phyloP scores from a whole-genome alignment of 129 eudicot genomes.

The Gnaphalium uliginosum region DNA sequence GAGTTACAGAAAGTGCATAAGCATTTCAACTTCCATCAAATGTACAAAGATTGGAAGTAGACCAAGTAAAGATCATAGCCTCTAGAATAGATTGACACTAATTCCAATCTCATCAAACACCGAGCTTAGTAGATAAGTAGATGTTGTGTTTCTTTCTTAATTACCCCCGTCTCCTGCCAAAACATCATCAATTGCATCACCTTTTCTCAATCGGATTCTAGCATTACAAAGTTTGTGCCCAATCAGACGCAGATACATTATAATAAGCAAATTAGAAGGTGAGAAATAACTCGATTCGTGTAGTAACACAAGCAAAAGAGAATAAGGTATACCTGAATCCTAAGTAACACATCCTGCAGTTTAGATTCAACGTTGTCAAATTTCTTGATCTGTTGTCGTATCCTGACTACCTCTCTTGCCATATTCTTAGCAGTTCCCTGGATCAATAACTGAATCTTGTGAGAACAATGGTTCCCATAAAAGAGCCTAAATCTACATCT shows the following conservation, averaged over 20 bases:
- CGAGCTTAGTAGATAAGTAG: neutral
- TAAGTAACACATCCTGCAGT: neutral
- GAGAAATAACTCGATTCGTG: neutral
- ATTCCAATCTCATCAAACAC: neutral
- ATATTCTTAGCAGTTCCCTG: neutral
- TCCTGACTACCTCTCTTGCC: constrained; percentile 10
- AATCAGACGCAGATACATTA: neutral
- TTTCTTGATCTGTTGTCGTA: neutral
- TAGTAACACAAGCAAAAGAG: neutral
- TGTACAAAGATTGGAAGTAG: neutral
- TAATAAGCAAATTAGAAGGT: neutral
- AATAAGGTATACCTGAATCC: neutral
- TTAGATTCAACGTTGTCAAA: neutral
- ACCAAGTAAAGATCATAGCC: constrained; percentile 1
- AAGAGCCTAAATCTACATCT: neutral
- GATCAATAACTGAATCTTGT: neutral
- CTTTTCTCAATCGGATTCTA: neutral
- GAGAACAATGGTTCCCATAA: neutral
- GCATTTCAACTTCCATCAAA: neutral
- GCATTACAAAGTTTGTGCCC: neutral
- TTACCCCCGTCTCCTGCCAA: neutral
- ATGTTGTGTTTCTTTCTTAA: neutral
- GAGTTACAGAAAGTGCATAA: neutral
- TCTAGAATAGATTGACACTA: neutral
- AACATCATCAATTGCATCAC: neutral